Base-by-base conservation (phyloP, 1,284 basidiomycete species). In the Cerrena zonata region DNA sequence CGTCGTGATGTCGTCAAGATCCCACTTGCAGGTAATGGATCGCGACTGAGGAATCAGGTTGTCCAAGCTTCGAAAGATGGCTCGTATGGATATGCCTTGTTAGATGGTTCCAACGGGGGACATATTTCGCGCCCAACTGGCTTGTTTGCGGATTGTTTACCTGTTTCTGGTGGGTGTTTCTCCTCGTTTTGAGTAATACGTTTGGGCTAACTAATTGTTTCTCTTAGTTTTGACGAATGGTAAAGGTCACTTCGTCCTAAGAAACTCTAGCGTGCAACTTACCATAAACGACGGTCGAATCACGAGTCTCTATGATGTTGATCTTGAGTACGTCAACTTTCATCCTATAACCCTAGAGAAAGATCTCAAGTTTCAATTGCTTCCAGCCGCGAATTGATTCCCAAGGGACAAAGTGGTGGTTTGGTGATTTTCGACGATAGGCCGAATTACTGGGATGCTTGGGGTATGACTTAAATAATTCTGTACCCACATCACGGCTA, bases 341-440 rank as follows among this genome's bases (percentile, higher is more conserved):
- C n/a, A n/a, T n/a, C n/a, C n/a, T n/a, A n/a, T n/a, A n/a, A n/a
- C n/a, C n/a, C n/a, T n/a, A n/a, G n/a, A n/a, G n/a, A n/a, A n/a
- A n/a, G n/a, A n/a, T n/a, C n/a, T n/a, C n/a, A n/a, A n/a, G n/a
- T n/a, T n/a, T n/a, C n/a, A n/a, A n/a, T 36, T 36, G 34, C 11
- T 36, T 48, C 40, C 52, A 89, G 87, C 13, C 88, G 91, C 26
- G 92, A 96, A 66, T 75, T 97, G 10, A 81, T 97, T 50, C 64
- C 79, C 1, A 70, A 81, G 44, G 91, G 89, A 5, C 65, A 77
- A 53, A 86, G 84, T 2, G 93, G 89, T 46, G 94, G 94, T 10
- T 68, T 97, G 51, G 82, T 94, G 40, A 88, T 96, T 52, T 95
- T 94, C 67, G 86, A 95, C 59, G 88, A 94, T 67, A 78, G 82